A percentile compares a stretch with the other conserved stretches of the same genome.
Conservation (phyloP, 208 protist species). For the Acanthamoeba quina region DNA sequence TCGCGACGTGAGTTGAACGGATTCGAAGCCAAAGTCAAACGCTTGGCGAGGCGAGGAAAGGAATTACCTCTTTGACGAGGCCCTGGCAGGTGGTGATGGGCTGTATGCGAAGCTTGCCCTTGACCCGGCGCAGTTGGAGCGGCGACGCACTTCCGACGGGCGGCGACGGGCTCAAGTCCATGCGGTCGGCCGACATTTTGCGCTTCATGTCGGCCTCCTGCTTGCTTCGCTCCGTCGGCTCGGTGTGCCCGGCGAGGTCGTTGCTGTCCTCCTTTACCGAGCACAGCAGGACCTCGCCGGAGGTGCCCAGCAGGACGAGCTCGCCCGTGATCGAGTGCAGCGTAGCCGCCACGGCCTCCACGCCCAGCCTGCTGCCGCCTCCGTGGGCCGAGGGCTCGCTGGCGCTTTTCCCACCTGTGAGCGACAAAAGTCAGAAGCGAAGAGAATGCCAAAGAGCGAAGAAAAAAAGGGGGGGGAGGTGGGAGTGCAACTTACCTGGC, state of each 20-base stretch:
- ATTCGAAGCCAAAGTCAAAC: not conserved
- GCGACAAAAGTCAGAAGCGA: not conserved
- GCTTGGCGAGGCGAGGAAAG: not conserved
- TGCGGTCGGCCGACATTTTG: not conserved
- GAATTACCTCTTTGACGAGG: not conserved
- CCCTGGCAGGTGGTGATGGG: not conserved
- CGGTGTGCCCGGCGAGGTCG: not conserved
- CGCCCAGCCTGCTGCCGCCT: not conserved
- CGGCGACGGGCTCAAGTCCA: not conserved
- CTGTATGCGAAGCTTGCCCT: not conserved
- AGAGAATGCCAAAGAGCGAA: not conserved
- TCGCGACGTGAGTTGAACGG: too few relatives aligned
- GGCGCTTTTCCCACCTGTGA: too few relatives aligned
- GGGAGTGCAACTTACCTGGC: too few relatives aligned
- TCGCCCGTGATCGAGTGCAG: slow-evolving; percentile 15
- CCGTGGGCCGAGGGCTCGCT: too few relatives aligned
- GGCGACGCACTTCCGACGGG: not conserved
- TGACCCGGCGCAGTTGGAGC: not conserved
- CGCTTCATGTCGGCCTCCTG: not conserved
- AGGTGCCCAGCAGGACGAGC: slow-evolving; percentile 2
- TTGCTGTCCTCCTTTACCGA: not conserved
- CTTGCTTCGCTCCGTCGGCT: not conserved
- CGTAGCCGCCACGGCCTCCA: not conserved
- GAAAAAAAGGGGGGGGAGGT: not conserved
- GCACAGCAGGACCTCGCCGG: slow-evolving; percentile 26